These are phyloP conservation scores for Paradendryphiella salina DNA, from an alignment of 2,329 filamentous ascomycete genomes.

Conservation along the genomic window DNA sequence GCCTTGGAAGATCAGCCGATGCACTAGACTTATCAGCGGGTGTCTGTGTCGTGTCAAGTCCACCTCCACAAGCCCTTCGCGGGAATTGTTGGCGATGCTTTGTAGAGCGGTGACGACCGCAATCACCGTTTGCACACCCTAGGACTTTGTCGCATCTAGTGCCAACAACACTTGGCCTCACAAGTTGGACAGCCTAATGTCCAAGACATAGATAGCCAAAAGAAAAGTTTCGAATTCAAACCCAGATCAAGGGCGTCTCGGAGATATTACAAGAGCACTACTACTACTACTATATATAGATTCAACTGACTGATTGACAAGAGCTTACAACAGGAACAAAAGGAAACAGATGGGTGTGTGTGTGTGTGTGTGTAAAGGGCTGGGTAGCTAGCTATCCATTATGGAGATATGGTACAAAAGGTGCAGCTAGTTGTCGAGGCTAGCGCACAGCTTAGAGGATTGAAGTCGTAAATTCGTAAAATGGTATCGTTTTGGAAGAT, in stretches of 20 bases:
- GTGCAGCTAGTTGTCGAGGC: neutral
- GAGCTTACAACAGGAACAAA: conserved; percentile 4
- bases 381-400: neutral
- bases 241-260: conserved; percentile 6
- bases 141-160: too few relatives aligned
- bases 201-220: too few relatives aligned
- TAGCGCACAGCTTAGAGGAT: neutral
- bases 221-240: conserved; percentile 4
- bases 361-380: neutral
- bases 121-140: too few relatives aligned
- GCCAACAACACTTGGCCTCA: too few relatives aligned
- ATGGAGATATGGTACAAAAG: conserved; percentile 1
- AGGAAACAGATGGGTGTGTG: conserved; percentile 1
- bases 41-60: neutral
- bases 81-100: neutral
- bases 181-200: too few relatives aligned
- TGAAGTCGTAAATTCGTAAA: conserved; percentile 1
- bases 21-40: conserved; percentile 4
- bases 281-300: conserved; percentile 7
- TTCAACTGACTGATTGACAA: neutral
- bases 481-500: conserved; percentile 3
- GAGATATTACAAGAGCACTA: conserved; percentile 11
- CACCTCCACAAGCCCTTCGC: neutral
- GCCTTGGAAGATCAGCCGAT: conserved; percentile 7
- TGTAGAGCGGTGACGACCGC: neutral